phyloP scores from a whole-genome alignment of 176 grass and related monocot species.

The Oryza australiensis region DNA sequence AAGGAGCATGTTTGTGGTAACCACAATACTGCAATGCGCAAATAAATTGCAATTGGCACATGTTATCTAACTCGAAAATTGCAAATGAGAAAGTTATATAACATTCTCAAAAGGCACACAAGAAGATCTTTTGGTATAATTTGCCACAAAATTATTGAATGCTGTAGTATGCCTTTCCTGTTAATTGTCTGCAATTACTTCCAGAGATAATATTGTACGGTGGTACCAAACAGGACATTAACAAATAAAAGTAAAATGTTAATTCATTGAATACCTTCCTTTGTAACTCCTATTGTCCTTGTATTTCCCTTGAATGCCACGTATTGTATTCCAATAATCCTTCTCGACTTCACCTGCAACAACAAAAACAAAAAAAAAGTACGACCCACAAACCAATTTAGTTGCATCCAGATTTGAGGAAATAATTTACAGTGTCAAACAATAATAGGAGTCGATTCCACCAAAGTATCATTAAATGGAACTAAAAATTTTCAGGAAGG shows the following conservation, averaged over 20 bases:
- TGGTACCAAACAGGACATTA: neutral
- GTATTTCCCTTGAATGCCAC: constrained; percentile 23
- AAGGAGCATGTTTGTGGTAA: neutral
- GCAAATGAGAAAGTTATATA: neutral
- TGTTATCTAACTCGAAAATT: neutral
- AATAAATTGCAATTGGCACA: neutral
- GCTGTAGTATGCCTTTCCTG: neutral
- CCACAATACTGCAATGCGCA: neutral
- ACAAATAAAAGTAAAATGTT: neutral
- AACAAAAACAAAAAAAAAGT: constrained; percentile 8
- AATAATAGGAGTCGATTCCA: neutral
- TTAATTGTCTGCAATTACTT: neutral
- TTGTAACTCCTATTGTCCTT: constrained; percentile 46
- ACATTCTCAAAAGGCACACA: neutral
- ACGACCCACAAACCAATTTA: constrained; percentile 23
- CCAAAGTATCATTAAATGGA: neutral
- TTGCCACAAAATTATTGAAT: neutral
- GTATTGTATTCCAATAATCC: constrained; percentile 64
- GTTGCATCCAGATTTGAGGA: neutral
- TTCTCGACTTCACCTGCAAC: constrained; percentile 67
- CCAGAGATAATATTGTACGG: neutral
- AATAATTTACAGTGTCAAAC: constrained; percentile 8
- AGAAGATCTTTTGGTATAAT: neutral
- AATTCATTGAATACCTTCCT: constrained; percentile 46
- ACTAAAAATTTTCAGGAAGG: neutral